Evolutionary conservation across 2,329 filamentous ascomycete genomes (phyloP), one percentile per base, ranked within the genome.

Genomic region (Huntiella bhutanensis): DNA sequence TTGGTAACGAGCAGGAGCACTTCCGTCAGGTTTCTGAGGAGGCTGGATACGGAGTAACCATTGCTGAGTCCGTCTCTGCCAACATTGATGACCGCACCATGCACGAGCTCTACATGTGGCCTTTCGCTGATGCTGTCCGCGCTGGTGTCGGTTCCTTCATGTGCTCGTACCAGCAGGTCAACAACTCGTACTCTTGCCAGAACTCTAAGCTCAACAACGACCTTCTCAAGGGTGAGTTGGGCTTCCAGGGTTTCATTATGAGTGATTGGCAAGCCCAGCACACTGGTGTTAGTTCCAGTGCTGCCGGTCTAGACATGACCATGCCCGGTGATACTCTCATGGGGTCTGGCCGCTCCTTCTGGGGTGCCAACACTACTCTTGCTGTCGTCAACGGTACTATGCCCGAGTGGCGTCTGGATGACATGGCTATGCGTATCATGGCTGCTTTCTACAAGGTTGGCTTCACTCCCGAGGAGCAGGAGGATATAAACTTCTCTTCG

Each of bases 341-440:
- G 64, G 75, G 81, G 60, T 75, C 71, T 3, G 82, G 82, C 5
- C 60, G 63, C 43, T 80, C 78, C 13, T 92, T 69, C 67, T 94
- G 82, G 81, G 88, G 88, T 7, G 65, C 77, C 22, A 96, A 96
- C 61, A 62, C 96, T 54, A 95, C 88, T 2, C 66, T 93, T 41
- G 83, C 83, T 1, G 77, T 95, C 4, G 62, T 93, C 54, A 95
- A 96, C 57, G 87, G 87, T 33, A 94, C 86, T 1, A 66, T 96
- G 32, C 84, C 88, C 1, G 75, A 82, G 54, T 93, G 82, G 72
- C 75, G 88, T 43, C 59, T 96, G 7, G 87, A 95, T 54, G 91
- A 96, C 57, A 93, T 94, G 80, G 83, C 76, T 4, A 80, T 85
- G 61, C 77, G 91, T 54, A 93, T 82, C 57, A 79, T 81, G 74